These are phyloP conservation scores for Phalaenopsis hybrid DNA, from an alignment of 116 monocot genomes.

Conservation along the genomic window DNA sequence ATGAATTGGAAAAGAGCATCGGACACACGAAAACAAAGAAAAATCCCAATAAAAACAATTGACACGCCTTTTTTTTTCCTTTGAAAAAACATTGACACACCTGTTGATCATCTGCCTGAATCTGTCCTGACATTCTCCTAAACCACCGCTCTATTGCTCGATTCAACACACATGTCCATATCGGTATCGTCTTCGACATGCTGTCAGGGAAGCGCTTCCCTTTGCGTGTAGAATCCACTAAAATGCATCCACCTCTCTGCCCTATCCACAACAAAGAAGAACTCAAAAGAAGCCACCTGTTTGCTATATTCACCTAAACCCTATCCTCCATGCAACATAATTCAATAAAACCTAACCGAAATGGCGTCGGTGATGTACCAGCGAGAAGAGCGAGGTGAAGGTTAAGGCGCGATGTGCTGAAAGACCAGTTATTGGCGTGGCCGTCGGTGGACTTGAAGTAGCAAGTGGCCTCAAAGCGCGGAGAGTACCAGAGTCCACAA, in stretches of 20 bases:
- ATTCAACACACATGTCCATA: constrained; percentile 87
- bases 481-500: constrained; percentile 88
- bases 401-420: constrained; percentile 84
- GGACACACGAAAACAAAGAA: background rate
- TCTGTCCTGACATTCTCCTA: constrained; percentile 5
- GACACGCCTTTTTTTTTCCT: too few relatives aligned
- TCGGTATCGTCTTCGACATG: constrained; percentile 98
- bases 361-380: constrained; percentile 22
- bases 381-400: constrained; percentile 74
- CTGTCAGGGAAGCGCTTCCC: constrained; percentile 94
- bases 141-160: constrained; percentile 51
- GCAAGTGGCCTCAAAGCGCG: constrained; percentile 58
- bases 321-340: background rate
- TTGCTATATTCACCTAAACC: background rate
- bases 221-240: constrained; percentile 88
- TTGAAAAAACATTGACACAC: constrained; percentile 15
- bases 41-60: background rate
- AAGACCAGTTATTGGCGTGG: constrained; percentile 80
- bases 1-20: background rate
- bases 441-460: constrained; percentile 99
- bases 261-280: constrained; percentile 34
- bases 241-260: constrained; percentile 84
- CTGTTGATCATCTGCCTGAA: constrained; percentile 7
- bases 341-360: background rate
- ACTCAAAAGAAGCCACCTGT: background rate